Percentiles rank a stretch among this genome's conserved stretches.
phyloP scores from a whole-genome alignment of 139 green algal genomes.

The Auxenochlorella protothecoides region DNA sequence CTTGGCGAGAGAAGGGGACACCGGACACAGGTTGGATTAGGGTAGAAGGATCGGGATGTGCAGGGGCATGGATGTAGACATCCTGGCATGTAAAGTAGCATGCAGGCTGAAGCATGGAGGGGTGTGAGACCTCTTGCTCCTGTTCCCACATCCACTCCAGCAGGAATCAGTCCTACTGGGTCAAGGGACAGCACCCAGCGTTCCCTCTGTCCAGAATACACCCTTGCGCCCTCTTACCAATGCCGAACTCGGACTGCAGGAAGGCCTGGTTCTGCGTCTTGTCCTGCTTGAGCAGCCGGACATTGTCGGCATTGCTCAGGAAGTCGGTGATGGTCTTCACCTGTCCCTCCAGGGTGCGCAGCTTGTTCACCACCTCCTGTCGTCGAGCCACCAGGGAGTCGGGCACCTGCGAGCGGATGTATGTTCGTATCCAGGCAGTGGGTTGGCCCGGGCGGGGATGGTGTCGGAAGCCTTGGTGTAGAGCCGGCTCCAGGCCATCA shows the following conservation, averaged over 20 bases:
- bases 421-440: too few species aligned
- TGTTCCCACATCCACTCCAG: too few species aligned
- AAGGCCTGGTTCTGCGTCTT: slow-evolving; percentile 86
- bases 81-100: too few species aligned
- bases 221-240: slow-evolving; percentile 23
- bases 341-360: slow-evolving; percentile 49
- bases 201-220: not conserved
- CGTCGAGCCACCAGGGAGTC: slow-evolving; percentile 14
- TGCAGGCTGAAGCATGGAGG: too few species aligned
- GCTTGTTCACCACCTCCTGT: slow-evolving; percentile 41
- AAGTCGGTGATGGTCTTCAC: slow-evolving; percentile 85
- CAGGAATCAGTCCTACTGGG: slow-evolving; percentile 6
- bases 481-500: too few species aligned
- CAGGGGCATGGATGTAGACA: too few species aligned
- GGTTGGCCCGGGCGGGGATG: too few species aligned
- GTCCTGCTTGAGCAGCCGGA: slow-evolving; percentile 85
- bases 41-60: too few species aligned
- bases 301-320: slow-evolving; percentile 67
- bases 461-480: too few species aligned
- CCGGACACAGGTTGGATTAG: too few species aligned
- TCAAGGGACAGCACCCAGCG: not conserved
- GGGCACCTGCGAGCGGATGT: slow-evolving; percentile 15
- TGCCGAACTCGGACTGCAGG: slow-evolving; percentile 70
- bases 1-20: too few species aligned
- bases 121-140: too few species aligned